A percentile compares a stretch with the other conserved stretches of the same genome.
phyloP scores from a whole-genome alignment of 345 rosid species.

The Eutrema heterophyllum region DNA sequence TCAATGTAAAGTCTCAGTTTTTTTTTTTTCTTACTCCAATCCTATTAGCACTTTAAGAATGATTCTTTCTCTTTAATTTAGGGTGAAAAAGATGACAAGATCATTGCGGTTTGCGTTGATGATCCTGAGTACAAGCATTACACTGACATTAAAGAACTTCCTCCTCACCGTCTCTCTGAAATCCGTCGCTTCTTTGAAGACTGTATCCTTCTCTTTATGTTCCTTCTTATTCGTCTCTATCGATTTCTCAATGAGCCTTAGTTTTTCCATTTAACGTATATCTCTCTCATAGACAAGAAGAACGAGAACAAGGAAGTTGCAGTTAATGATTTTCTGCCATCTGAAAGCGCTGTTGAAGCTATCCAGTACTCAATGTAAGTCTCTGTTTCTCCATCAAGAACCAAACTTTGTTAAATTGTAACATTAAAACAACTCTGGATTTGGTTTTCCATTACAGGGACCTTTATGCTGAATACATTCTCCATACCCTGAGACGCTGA shows the following conservation, averaged over 20 bases:
- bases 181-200: constrained; percentile 98
- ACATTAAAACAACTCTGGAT: neutral
- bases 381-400: neutral
- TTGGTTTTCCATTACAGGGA: constrained; percentile 52
- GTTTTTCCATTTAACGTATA: constrained; percentile 18
- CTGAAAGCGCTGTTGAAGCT: constrained; percentile 58
- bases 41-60: neutral
- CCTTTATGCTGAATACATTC: constrained; percentile 77
- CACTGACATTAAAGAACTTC: constrained; percentile 79
- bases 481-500: constrained; percentile 74
- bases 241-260: neutral
- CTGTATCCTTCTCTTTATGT: constrained; percentile 46
- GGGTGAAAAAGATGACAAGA: constrained; percentile 99
- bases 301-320: constrained; percentile 99
- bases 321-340: constrained; percentile 78
- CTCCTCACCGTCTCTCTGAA: constrained; percentile 96
- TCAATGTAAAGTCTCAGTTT: neutral
- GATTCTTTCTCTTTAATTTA: neutral
- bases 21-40: neutral
- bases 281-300: constrained; percentile 64
- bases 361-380: constrained; percentile 90
- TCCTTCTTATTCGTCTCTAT: neutral
- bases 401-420: neutral
- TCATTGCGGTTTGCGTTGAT: constrained; percentile 95
- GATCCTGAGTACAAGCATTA: constrained; percentile 93